Evolutionary conservation across 2,329 filamentous ascomycete genomes (phyloP), one percentile per base, ranked within the genome.

Genomic region (Blastomyces emzantsi): DNA sequence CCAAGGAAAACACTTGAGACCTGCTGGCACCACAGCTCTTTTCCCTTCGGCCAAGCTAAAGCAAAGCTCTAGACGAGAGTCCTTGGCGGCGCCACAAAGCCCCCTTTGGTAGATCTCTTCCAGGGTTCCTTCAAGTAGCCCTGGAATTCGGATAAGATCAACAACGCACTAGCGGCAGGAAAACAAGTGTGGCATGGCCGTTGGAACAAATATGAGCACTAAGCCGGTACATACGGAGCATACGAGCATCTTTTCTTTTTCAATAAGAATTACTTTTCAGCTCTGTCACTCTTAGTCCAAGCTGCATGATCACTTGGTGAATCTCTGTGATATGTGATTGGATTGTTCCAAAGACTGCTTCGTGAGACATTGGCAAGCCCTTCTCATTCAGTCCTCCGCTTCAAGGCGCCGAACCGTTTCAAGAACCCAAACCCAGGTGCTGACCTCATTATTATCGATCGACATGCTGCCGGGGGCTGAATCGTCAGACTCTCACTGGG

Each of bases 391-490:
- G 19, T 22, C 47, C 25, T 19, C 4, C 11, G 3, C 11, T 41
- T 36, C 33, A 43, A 45, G 30, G 39, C 36, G 13, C 36, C 8
- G 39, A 28, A 43, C 9, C 28, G 17, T 59, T 59, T 59, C n/a
- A 59, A 45, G 22, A 28, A 17, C n/a, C 13, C 30, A n/a, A 22
- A 1, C 25, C 22, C n/a, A 28, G 39, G 41, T 45, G 28, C 52
- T 55, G 52, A 55, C 52, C n/a, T 55, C 28, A 55, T 55, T 36
- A 33, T 33, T 30, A 39, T 39, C 33, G 52, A 55, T 55, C 52
- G 30, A 36, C 52, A 55, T 33, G 17, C 28, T 36, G 11, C 22
- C 19, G n/a, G 8, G 22, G 22, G 3, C 49, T 28, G 22, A 51
- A 51, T 51, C n/a, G 49, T 25, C 11, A 22, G 13, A 4, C 22